A percentile compares a stretch with the other conserved stretches of the same genome.
Evolutionary conservation across 345 rosid species (phyloP).

Genomic region (Cochlearia excelsa): DNA sequence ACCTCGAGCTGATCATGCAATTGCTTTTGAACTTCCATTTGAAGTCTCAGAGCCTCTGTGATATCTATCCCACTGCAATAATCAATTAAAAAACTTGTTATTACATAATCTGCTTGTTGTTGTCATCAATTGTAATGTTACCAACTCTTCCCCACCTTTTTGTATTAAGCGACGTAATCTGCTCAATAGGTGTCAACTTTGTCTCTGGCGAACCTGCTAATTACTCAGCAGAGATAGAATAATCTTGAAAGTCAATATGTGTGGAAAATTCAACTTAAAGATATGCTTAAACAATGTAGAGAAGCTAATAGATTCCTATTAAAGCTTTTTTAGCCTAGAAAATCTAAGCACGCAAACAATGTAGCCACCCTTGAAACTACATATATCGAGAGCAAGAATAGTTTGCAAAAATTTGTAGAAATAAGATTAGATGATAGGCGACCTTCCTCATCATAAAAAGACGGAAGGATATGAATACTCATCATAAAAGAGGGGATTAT

Average conservation of each 20-base stretch:
- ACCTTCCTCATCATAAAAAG: slow-evolving; percentile 10
- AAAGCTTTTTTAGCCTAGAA: background rate
- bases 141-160: slow-evolving; percentile 56
- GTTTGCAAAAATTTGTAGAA: slow-evolving; percentile 10
- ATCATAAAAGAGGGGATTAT: slow-evolving; percentile 2
- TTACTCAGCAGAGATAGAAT: slow-evolving; percentile 10
- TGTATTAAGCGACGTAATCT: slow-evolving; percentile 57
- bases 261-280: background rate
- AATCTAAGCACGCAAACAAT: slow-evolving; percentile 1
- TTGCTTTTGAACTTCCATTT: slow-evolving; percentile 87
- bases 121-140: slow-evolving; percentile 6
- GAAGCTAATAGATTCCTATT: background rate
- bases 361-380: no score
- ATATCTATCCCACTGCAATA: slow-evolving; percentile 63
- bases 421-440: no score
- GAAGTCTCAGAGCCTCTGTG: slow-evolving; percentile 83
- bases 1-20: slow-evolving; percentile 70
- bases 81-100: background rate
- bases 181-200: slow-evolving; percentile 58
- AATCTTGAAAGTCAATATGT: background rate
- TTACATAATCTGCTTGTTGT: slow-evolving; percentile 1
- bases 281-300: background rate
- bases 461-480: slow-evolving; percentile 3
- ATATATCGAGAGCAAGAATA: background rate
- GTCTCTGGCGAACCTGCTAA: slow-evolving; percentile 62